Conservation (phyloP, 495 filamentous ascomycete species). For the Penicillium mononematosum region DNA sequence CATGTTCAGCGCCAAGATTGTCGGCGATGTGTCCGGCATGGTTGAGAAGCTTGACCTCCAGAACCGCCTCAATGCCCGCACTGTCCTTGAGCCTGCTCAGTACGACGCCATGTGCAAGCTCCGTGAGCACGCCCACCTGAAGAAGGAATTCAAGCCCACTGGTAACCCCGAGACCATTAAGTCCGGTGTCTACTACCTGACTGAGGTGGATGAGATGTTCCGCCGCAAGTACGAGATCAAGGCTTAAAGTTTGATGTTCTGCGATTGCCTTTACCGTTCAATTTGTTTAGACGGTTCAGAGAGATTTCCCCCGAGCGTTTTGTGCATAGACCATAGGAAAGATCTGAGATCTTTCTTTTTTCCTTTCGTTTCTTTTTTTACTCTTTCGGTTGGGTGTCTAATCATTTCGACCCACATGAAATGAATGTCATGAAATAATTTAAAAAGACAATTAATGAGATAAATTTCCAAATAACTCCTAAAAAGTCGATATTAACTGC, state of each 20-base stretch:
- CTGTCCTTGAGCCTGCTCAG: slow-evolving; percentile 72
- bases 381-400: slow-evolving; percentile 11
- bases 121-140: slow-evolving; percentile 88
- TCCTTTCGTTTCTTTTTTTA: slow-evolving; percentile 1
- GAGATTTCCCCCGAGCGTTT: slow-evolving; percentile 44
- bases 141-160: slow-evolving; percentile 81
- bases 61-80: slow-evolving; percentile 67
- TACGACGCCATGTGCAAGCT: slow-evolving; percentile 96
- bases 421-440: slow-evolving; percentile 29
- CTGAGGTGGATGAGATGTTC: slow-evolving; percentile 92
- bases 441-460: slow-evolving; percentile 12
- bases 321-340: slow-evolving; percentile 31
- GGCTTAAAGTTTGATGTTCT: slow-evolving; percentile 54
- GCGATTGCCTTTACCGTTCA: slow-evolving; percentile 33
- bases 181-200: slow-evolving; percentile 84
- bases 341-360: slow-evolving; percentile 23
- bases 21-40: slow-evolving; percentile 73
- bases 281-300: slow-evolving; percentile 40
- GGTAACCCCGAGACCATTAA: slow-evolving; percentile 76
- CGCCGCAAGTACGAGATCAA: slow-evolving; percentile 83
- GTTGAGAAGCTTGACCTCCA: slow-evolving; percentile 77
- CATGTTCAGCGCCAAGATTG: slow-evolving; percentile 84
- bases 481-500: neutral
- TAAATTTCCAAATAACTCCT: neutral
- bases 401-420: slow-evolving; percentile 19